phyloP scores from a whole-genome alignment of 331 rosid species.

The Telfairia occidentalis region DNA sequence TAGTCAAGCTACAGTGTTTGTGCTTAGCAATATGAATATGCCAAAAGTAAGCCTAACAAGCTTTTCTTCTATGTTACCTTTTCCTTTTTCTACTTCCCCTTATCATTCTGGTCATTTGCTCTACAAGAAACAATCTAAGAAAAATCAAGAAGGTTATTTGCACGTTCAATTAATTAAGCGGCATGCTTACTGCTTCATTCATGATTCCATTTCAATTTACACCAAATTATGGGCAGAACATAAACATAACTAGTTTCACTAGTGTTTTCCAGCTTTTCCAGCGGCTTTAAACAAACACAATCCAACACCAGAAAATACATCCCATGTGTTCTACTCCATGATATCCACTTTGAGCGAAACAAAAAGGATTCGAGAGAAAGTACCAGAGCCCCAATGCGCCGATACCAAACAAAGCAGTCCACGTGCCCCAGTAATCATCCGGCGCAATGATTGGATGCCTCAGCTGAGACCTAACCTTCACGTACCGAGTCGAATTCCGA shows the following conservation, averaged over 20 bases:
- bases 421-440: constrained; percentile 54
- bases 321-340: not conserved
- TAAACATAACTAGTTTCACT: not conserved
- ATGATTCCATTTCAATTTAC: not conserved
- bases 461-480: constrained; percentile 24
- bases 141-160: not conserved
- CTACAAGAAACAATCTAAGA: not conserved
- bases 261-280: no score
- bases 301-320: not conserved
- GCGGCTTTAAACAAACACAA: constrained; percentile 1
- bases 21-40: not conserved
- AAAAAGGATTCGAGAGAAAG: not conserved
- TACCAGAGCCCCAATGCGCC: constrained; percentile 66
- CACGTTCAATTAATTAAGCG: not conserved
- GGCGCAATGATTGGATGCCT: constrained; percentile 40
- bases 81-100: not conserved
- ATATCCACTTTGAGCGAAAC: not conserved
- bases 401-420: constrained; percentile 46
- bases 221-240: not conserved
- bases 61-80: not conserved
- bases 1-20: no score
- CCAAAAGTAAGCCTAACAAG: not conserved
- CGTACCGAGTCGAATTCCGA: not conserved
- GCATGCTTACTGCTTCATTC: not conserved
- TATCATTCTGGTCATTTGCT: not conserved